Evolutionary conservation across 768 basidiomycete species (phyloP), one percentile per base, ranked within the genome.

Genomic region (Naganishia friedmannii): DNA sequence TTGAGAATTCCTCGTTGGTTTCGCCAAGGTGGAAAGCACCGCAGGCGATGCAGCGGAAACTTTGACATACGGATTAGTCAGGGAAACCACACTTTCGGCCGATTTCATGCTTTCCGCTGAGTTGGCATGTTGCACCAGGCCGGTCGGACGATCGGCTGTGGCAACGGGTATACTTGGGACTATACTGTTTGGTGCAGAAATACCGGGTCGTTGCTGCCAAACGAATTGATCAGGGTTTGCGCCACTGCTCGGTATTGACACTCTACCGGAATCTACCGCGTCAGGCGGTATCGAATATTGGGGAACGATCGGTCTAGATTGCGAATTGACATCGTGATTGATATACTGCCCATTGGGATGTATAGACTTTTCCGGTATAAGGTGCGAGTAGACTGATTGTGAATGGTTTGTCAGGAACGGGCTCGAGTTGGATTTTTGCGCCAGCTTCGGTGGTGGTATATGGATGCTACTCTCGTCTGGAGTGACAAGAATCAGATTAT

Each of bases 1-100:
- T 63, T 63, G 46, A 63, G 60, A 63, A 42, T 29, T 63, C 39
- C 60, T 63, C 28, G 60, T 63, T 17, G 60, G 60, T 42, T 63
- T 63, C 60, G 60, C 26, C 37, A 42, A 19, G 39, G 42, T 17
- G 13, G n/a, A 28, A 29, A 46, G 26, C n/a, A 28, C 42, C 39
- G 42, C 37, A 23, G 37, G 21, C 57, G 57, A 58, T 21, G 34
- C 37, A 39, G 57, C 48, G 48, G 48, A 51, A 51, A 51, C 57
- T 32, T 58, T 46, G 39, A 63, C 60, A 63, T 63, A 63, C 60
- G 60, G 42, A 28, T 63, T 63, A 42, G 23, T 63, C 28, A 46
- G 60, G 8, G n/a, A n/a, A 29, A n/a, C 60, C 42, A 42, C 26
- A 45, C 6, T 21, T 63, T 63, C 39, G 6, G n/a, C 29, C 17